Base-by-base conservation (phyloP, 306 rosid species). In the Quercus cerris region DNA sequence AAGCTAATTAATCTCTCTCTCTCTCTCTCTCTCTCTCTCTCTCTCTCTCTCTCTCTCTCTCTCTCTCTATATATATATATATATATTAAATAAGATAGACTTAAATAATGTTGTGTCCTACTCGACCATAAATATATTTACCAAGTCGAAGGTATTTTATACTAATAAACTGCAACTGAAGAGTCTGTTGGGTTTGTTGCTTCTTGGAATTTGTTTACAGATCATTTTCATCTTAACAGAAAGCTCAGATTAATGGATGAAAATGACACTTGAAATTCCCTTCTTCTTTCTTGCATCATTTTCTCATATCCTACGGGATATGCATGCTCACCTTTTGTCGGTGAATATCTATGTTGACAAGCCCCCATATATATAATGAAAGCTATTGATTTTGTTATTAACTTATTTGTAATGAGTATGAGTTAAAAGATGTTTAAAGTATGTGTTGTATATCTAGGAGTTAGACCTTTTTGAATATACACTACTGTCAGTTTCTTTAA, bases 151-250 rank as follows among this genome's bases (percentile, higher is more conserved):
- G 80, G 78, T 46, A 85, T 63, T 28, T 15, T 63, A 63, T 4
- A 46, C 51, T 73, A 56, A 46, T 61, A 66, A 73, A 75, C 75
- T 73, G 19, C 27, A 66, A 63, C 6, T 49, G 75, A 74, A 72
- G 49, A 46, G 74, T 38, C 38, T 17, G 62, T 49, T 78, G 72
- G 70, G 78, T 75, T 77, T 74, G 79, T 75, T 75, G 75, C 75
- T 81, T 58, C 81, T 76, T 81, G 72, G 79, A 80, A 80, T 77
- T 75, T 81, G 83, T 35, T 74, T 35, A 69, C 58, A 79, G 72
- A 59, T 78, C 78, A 73, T 59, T 84, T 73, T 74, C 73, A 33
- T 38, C 72, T 74, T 57, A 77, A 68, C 19, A 31, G 62, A 81
- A 52, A 63, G 5, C 59, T 33, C 62, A 1, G 19, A 82, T 41